Conservation (phyloP, 2,329 filamentous ascomycete genomes). For the Teratosphaeria epicoccoides region DNA sequence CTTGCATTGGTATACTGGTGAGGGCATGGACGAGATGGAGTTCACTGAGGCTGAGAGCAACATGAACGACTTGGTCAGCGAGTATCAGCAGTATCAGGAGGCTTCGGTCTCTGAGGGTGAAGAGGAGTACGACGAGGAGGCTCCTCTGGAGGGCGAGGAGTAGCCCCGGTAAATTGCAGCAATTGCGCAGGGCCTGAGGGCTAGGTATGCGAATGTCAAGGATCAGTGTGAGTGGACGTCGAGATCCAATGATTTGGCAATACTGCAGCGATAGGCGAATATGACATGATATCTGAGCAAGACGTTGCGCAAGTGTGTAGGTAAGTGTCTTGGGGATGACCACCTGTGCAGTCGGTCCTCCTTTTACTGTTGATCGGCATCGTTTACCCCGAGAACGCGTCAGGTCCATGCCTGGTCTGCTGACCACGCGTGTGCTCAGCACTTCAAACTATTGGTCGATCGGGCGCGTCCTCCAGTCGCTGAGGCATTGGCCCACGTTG, state of each 20-base stretch:
- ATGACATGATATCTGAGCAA: background rate
- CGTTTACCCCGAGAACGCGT: too few relatives aligned
- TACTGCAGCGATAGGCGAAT: background rate
- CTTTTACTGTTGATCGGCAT: too few relatives aligned
- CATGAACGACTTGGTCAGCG: slow-evolving; percentile 99
- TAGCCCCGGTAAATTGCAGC: slow-evolving; percentile 31
- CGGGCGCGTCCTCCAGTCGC: too few relatives aligned
- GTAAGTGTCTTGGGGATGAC: background rate
- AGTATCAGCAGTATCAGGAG: slow-evolving; percentile 99
- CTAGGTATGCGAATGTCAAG: background rate
- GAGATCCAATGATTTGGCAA: background rate
- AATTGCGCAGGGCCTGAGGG: background rate
- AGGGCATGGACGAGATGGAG: slow-evolving; percentile 99
- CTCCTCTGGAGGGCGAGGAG: slow-evolving; percentile 60
- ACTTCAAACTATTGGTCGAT: too few relatives aligned
- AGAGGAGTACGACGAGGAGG: slow-evolving; percentile 88
- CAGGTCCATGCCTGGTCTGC: too few relatives aligned
- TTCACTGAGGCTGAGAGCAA: slow-evolving; percentile 99
- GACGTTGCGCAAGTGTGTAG: background rate
- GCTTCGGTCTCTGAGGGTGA: slow-evolving; percentile 94
- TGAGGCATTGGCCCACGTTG: too few relatives aligned
- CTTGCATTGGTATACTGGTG: slow-evolving; percentile 99
- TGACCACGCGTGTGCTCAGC: too few relatives aligned
- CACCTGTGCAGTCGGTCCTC: background rate
- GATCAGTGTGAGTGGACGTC: background rate